Percentiles rank a stretch among this genome's conserved stretches.
Conservation (phyloP, 192 early-diverging fungal species). For the Dissophora ornata region DNA sequence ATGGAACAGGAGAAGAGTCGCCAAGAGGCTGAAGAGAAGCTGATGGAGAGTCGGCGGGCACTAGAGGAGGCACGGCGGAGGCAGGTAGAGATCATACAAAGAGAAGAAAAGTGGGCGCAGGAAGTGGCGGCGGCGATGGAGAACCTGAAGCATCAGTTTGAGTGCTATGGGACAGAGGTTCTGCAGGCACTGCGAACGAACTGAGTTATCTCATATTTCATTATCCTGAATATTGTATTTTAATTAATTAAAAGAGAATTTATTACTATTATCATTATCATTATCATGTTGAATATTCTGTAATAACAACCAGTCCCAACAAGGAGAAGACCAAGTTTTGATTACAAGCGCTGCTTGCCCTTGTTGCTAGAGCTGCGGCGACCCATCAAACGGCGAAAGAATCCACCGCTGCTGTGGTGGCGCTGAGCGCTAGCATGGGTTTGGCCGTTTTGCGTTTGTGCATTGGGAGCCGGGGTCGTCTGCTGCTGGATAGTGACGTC, state of each 20-base stretch:
- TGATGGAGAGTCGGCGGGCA: constrained; percentile 9
- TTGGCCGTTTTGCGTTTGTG: no score
- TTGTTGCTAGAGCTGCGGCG: constrained; percentile 19
- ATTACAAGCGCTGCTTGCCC: constrained; percentile 34
- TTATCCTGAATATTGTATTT: no score
- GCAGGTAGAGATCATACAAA: constrained; percentile 14
- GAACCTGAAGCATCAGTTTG: constrained; percentile 35
- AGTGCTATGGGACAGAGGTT: constrained; percentile 23
- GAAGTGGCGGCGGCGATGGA: constrained; percentile 26
- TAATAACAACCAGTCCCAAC: neutral
- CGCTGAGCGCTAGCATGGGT: no score
- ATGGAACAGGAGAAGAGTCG: neutral
- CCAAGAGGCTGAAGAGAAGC: neutral
- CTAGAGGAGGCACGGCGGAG: constrained; percentile 16
- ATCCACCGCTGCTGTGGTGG: neutral
- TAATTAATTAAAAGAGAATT: no score
- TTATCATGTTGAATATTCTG: no score
- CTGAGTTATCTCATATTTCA: no score
- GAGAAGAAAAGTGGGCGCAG: constrained; percentile 25
- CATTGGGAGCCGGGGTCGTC: no score
- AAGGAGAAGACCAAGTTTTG: neutral
- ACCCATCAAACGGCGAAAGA: constrained; percentile 12
- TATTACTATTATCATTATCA: no score
- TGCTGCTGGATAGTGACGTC: neutral
- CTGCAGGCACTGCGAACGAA: constrained; percentile 23